Percentiles rank a stretch among this genome's conserved stretches.
Conservation (phyloP, 1,284 basidiomycete genomes). For the Malassezia pachydermatis region DNA sequence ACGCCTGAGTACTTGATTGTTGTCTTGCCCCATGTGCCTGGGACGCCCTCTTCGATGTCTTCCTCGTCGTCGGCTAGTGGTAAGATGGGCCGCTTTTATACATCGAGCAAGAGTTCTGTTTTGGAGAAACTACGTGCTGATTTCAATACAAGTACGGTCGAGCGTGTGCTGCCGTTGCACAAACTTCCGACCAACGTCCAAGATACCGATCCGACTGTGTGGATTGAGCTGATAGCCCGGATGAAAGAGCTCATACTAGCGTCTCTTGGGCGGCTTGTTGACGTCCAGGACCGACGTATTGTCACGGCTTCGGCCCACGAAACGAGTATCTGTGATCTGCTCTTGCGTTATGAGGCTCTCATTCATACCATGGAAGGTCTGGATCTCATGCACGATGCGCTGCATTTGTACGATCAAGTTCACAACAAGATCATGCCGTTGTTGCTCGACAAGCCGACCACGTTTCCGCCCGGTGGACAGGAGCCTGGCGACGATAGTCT, state of each 20-base stretch:
- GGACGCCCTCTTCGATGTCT: slow-evolving; percentile 54
- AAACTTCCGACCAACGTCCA: slow-evolving; percentile 48
- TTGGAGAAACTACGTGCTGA: slow-evolving; percentile 84
- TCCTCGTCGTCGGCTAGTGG: slow-evolving; percentile 56
- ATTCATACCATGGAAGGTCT: slow-evolving; percentile 85
- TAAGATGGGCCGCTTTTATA: slow-evolving; percentile 52
- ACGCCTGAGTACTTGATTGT: slow-evolving; percentile 43
- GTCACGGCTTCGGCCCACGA: no score
- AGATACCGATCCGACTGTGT: slow-evolving; percentile 61
- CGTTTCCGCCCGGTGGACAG: slow-evolving; percentile 28
- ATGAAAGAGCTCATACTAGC: slow-evolving; percentile 75
- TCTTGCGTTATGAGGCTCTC: slow-evolving; percentile 71
- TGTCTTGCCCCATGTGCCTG: slow-evolving; percentile 30
- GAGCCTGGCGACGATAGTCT: slow-evolving; percentile 63
- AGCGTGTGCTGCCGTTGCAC: slow-evolving; percentile 49
- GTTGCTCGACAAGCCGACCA: slow-evolving; percentile 27
- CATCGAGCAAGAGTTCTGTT: slow-evolving; percentile 69
- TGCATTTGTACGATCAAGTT: slow-evolving; percentile 80
- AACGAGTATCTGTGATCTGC: slow-evolving; percentile 57
- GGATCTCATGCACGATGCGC: slow-evolving; percentile 75
- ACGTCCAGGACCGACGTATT: slow-evolving; percentile 30
- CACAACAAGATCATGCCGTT: slow-evolving; percentile 61
- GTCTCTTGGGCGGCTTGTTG: slow-evolving; percentile 69
- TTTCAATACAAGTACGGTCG: slow-evolving; percentile 78
- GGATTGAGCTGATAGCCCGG: slow-evolving; percentile 78